These are phyloP conservation scores for Glycine tomentella DNA, from an alignment of 306 rosid species.

Conservation along the genomic window DNA sequence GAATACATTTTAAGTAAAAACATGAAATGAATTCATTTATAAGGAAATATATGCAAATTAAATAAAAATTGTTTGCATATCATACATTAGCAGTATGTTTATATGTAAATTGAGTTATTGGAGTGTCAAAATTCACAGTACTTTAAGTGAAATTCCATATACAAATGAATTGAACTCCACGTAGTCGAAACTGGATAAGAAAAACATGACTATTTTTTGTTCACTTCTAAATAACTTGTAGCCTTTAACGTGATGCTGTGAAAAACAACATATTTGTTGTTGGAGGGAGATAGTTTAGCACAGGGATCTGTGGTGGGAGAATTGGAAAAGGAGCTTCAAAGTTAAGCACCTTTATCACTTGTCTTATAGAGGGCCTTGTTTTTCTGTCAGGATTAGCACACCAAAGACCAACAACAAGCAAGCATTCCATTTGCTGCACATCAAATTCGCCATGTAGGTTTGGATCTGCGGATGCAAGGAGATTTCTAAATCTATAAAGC, in stretches of 20 bases:
- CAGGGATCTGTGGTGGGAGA: constrained; percentile 31
- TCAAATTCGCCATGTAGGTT: constrained; percentile 37
- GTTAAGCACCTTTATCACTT: constrained; percentile 48
- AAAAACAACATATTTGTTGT: background rate
- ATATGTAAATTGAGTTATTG: background rate
- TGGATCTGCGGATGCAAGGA: constrained; percentile 42
- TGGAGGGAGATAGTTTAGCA: background rate
- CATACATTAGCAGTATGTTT: background rate
- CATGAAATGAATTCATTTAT: background rate
- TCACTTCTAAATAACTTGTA: background rate
- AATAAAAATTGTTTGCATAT: no score
- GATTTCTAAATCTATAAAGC: constrained; percentile 23
- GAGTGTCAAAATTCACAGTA: background rate
- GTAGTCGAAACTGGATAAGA: background rate
- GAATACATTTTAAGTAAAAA: background rate
- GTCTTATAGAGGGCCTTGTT: constrained; percentile 41
- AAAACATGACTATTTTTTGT: background rate
- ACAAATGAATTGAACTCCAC: background rate
- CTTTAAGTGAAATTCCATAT: background rate
- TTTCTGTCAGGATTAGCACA: constrained; percentile 44
- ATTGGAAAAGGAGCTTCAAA: constrained; percentile 45
- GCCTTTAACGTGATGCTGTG: background rate
- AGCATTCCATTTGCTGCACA: constrained; percentile 38
- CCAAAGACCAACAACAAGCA: constrained; percentile 46
- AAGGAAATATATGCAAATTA: no score